Base-by-base conservation (phyloP, 2,329 filamentous ascomycete genomes). In the Stylonectria norvegica region DNA sequence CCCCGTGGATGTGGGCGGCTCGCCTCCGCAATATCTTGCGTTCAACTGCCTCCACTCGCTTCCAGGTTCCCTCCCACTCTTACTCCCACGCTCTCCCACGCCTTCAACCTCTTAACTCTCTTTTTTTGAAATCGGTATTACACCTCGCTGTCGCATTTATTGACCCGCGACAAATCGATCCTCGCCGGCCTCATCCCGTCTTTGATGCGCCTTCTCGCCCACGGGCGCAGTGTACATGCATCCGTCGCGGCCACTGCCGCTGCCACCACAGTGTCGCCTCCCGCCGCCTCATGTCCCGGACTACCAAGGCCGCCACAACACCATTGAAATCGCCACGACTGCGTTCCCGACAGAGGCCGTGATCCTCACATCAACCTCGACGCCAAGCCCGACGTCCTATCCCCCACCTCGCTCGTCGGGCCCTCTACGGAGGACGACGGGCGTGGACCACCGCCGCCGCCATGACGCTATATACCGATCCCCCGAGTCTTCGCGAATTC, bases 391-490 rank as follows among this genome's bases (percentile, higher is more conserved):
- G 36, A 41, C 45, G 39, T 45, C 32, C 46, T 18, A 47, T 43
- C 36, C 39, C 19, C 23, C 52, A 48, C 61, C 62, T 64, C 68
- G 73, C 70, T 75, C 74, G 75, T 77, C 76, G 75, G 71, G 69
- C 69, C 74, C 70, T 77, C 72, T 62, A 49, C 65, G 72, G 75
- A 78, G 75, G 75, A 72, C 71, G 75, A 71, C 76, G 75, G 64
- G 75, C 75, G 73, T 69, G 74, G 72, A 60, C 52, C 47, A 36
- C 35, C 20, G 46, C 40, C 46, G 28, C 47, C 40, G 42, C 45
- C 50, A 83, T 83, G 79, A 57, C 69, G 35, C 65, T 84, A 55
- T 83, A 83, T 57, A 75, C 77, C 2, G 62, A 70, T 11, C 70
- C 77, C 35, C 77, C 77, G 40, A 60, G 65, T 34, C 60, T 71